phyloP scores from a whole-genome alignment of 768 basidiomycete species.

The Aureoboletus auriporus region DNA sequence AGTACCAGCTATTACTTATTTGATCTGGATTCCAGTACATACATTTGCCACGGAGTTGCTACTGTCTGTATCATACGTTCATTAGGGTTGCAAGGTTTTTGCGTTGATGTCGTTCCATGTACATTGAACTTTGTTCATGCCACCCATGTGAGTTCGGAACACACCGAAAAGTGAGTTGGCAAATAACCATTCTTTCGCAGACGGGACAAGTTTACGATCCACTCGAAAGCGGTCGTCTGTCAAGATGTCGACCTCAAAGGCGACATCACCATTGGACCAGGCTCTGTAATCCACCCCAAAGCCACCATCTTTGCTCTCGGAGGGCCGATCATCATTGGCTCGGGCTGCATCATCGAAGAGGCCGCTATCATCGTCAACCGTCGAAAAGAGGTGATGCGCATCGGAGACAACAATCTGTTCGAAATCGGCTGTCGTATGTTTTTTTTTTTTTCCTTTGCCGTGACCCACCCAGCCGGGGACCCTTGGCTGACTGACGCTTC shows the following conservation, averaged over 20 bases:
- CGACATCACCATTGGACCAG: conserved; percentile 88
- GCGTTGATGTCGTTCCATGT: neutral
- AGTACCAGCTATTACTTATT: conserved; percentile 10
- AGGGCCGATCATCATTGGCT: conserved; percentile 87
- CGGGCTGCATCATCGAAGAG: conserved; percentile 90
- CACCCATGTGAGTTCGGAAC: conserved; percentile 25
- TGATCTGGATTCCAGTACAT: conserved; percentile 15
- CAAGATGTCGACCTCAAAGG: conserved; percentile 94
- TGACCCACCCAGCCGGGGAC: too few relatives aligned
- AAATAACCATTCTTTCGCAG: conserved; percentile 33
- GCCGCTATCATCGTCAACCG: conserved; percentile 86
- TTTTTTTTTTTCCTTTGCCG: neutral
- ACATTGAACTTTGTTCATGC: conserved; percentile 16
- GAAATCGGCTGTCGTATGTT: conserved; percentile 89
- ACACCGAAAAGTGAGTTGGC: neutral
- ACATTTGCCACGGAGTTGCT: conserved; percentile 8
- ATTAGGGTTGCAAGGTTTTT: neutral
- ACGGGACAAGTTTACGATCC: conserved; percentile 86
- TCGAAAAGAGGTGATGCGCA: conserved; percentile 85
- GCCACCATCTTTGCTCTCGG: conserved; percentile 89
- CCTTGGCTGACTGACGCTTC: too few relatives aligned
- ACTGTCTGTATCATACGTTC: conserved; percentile 17
- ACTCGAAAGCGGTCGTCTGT: conserved; percentile 87
- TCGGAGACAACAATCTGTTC: conserved; percentile 92
- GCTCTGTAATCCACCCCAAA: conserved; percentile 91